Evolutionary conservation across 306 rosid species (phyloP), one percentile per base, ranked within the genome.

Genomic region (Cyclanthera cordifolia): DNA sequence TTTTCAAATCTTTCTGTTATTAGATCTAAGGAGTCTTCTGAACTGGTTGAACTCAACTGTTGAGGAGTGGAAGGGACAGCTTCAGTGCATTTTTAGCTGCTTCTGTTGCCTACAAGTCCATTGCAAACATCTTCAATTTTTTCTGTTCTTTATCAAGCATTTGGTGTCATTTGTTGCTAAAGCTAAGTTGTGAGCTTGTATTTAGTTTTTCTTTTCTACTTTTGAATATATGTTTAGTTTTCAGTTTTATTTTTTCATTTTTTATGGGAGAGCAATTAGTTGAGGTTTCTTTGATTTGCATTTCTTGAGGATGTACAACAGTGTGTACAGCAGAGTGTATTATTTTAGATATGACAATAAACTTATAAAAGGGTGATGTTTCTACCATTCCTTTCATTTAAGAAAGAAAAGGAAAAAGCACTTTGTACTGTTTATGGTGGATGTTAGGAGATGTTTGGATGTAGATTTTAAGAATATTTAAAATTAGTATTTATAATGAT

Each of bases 251-350:
- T 77, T 72, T 77, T 77, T 77, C 21, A 76, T 81, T 76, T 53
- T 78, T 81, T 75, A 72, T 54, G 19, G 78, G 67, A 72, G 80
- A 78, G 79, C 59, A 74, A 77, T 74, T 83, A 85, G 79, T 60
- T 78, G 81, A 73, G 87, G 82, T 85, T 77, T 71, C 77, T 71
- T 80, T 83, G 79, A 83, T 82, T 82, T 83, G 85, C 84, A 75
- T 74, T 79, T 82, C 76, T 79, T 76, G 72, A 69, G 64, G 74
- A 80, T 83, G 85, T 79, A 80, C 82, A 70, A 55, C 73, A 79
- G 80, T 77, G 78, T 91, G 95, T 92, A 92, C 90, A 92, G 96
- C 79, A 71, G 85, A 76, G 79, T 85, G 90, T 82, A 80, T 80
- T 65, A 45, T 46, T 43, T 20, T 45, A 65, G 70, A 23, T 23